Base-by-base conservation (phyloP, 2,329 filamentous ascomycete genomes). In the Diaporthe citrichinensis region DNA sequence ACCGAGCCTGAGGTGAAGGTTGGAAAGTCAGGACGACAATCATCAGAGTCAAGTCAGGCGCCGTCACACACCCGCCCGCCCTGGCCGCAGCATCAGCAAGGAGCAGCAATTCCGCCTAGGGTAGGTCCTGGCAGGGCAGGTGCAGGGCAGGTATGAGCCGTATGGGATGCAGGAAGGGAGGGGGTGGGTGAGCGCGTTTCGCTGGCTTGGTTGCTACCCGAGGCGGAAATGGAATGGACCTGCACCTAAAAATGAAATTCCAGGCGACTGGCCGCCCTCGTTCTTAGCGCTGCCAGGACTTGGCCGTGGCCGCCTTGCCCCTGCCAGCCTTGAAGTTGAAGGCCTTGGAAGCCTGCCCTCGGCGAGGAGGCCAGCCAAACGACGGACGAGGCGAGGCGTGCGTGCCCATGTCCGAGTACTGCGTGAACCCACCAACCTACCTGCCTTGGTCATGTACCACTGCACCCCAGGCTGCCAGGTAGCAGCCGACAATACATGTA, bases 241-340 rank as follows among this genome's bases (percentile, higher is more conserved):
- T 69, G 65, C 65, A 69, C 65, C 65, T 69, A 69, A 69, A 55
- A 69, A 69, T 55, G 65, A 69, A 69, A 49, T 55, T 55, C 65
- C 65, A 68, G 65, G 65, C 65, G 65, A 68, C 46, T 28, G 46
- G 46, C 46, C 28, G 31, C 49, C 65, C 23, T 41, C 65, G 15
- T 28, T 34, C 20, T 53, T 69, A 41, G 65, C 65, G 49, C 34
- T 69, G 65, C 15, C 6, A 68, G 62, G 61, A 67, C 41, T n/a
- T 34, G 15, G 28, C 61, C 61, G 41, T 67, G 61, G 61, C 41
- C 61, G 41, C 61, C 61, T 49, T 34, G 25, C 61, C 61, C 62
- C 62, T 68, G 62, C 62, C 62, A 68, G 46, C 44, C 20, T 72
- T 44, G 25, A 25, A 31, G 36, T 39, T 14, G 36, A 39, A 39